phyloP scores from a whole-genome alignment of 805 yeast species.

The Danielia oregonensis region DNA sequence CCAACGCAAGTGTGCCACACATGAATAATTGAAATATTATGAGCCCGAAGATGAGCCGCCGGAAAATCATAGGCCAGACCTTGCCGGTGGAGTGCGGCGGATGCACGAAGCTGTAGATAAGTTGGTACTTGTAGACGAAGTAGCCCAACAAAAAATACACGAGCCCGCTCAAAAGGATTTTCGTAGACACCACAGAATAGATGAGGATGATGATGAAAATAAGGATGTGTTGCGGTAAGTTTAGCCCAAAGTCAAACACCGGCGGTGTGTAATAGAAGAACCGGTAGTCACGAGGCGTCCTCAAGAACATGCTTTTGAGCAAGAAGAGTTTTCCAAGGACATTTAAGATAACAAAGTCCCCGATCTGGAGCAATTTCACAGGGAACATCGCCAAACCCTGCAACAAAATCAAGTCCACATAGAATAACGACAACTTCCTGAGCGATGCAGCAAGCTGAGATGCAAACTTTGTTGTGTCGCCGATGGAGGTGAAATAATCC shows the following conservation, averaged over 20 bases:
- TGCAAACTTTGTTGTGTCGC: constrained; percentile 59
- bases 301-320: constrained; percentile 35
- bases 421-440: constrained; percentile 49
- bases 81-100: constrained; percentile 66
- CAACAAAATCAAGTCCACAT: constrained; percentile 58
- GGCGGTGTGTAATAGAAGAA: constrained; percentile 54
- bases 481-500: constrained; percentile 53
- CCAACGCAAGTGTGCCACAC: constrained; percentile 61
- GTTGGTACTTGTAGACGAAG: constrained; percentile 59
- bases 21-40: constrained; percentile 57
- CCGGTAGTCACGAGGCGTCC: constrained; percentile 51
- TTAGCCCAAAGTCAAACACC: constrained; percentile 57
- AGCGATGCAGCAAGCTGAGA: constrained; percentile 51
- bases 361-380: constrained; percentile 50
- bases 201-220: constrained; percentile 56
- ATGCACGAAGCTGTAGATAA: constrained; percentile 58
- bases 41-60: constrained; percentile 52
- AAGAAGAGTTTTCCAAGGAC: constrained; percentile 35
- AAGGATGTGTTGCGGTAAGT: constrained; percentile 58
- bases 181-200: constrained; percentile 59
- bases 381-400: constrained; percentile 71
- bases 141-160: constrained; percentile 54
- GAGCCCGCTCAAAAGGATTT: constrained; percentile 55
- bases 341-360: constrained; percentile 48
- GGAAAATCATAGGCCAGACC: constrained; percentile 62